Conservation (phyloP, 208 protist species). For the Naegleria fowleri region DNA sequence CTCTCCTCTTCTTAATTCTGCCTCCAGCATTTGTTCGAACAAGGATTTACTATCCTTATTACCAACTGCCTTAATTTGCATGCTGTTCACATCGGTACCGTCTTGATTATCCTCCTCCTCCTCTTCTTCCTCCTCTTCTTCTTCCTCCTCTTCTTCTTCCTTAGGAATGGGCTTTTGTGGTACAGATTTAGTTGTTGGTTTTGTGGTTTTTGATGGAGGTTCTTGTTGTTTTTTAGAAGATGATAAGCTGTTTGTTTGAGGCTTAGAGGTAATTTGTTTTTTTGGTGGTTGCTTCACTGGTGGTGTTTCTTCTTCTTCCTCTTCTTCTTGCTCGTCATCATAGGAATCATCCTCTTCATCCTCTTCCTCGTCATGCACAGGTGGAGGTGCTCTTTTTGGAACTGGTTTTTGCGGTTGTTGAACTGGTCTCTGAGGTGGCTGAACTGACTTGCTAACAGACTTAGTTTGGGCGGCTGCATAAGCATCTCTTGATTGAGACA, state of each 20-base stretch:
- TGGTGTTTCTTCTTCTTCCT: constrained; percentile 20
- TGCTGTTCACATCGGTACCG: neutral
- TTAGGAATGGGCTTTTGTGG: neutral
- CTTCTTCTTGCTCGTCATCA: constrained; percentile 1
- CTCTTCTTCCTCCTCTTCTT: neutral
- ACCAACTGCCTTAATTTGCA: neutral
- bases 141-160: neutral
- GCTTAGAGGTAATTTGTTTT: neutral
- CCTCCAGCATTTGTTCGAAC: neutral
- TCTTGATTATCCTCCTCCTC: neutral
- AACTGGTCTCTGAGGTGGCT: neutral
- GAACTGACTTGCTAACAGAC: neutral
- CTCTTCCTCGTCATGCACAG: neutral
- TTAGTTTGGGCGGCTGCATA: neutral
- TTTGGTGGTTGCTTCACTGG: constrained; percentile 4
- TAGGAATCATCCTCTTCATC: neutral
- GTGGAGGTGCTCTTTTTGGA: neutral
- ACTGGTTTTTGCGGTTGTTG: neutral
- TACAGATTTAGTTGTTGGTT: neutral
- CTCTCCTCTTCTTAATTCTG: neutral
- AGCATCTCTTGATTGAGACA: neutral
- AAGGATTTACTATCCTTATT: neutral
- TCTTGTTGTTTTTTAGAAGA: neutral
- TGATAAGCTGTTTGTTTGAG: neutral
- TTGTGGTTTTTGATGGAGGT: neutral